phyloP scores from a whole-genome alignment of 305 asterid genomes.

The Striga hermonthica region DNA sequence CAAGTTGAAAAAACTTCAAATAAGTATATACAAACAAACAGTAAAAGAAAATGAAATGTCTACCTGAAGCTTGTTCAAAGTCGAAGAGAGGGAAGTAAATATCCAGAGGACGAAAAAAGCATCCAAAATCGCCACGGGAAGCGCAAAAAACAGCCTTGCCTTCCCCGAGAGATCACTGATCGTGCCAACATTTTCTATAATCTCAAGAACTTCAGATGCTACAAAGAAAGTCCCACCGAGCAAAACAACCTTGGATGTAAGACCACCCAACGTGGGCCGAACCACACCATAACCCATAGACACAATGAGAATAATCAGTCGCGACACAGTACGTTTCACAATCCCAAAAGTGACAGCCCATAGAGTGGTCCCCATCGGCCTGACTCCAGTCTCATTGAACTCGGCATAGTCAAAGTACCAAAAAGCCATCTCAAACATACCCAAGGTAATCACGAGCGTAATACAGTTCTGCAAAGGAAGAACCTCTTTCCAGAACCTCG shows the following conservation, averaged over 20 bases:
- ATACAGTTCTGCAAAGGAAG: conserved; percentile 82
- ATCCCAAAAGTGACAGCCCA: conserved; percentile 95
- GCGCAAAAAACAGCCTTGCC: conserved; percentile 72
- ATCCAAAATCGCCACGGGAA: conserved; percentile 90
- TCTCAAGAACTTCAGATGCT: conserved; percentile 80
- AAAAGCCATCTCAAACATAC: conserved; percentile 88
- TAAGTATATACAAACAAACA: conserved; percentile 9
- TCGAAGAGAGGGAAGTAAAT: conserved; percentile 81
- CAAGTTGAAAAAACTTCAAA: neutral
- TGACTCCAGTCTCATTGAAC: conserved; percentile 75
- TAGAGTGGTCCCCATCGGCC: conserved; percentile 81
- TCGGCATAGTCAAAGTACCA: conserved; percentile 96
- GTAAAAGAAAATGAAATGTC: conserved; percentile 25
- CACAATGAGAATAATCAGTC: conserved; percentile 71
- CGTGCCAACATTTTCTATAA: conserved; percentile 84
- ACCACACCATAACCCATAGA: conserved; percentile 99
- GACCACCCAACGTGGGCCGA: conserved; percentile 92
- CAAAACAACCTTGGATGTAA: conserved; percentile 75
- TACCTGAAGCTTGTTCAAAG: conserved; percentile 96
- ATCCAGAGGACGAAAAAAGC: conserved; percentile 94
- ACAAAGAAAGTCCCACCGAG: conserved; percentile 87
- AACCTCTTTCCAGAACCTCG: conserved; percentile 91
- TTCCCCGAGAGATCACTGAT: conserved; percentile 87
- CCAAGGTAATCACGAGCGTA: conserved; percentile 78
- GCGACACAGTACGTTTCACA: conserved; percentile 77